phyloP scores from a whole-genome alignment of 1,284 basidiomycete genomes.

The Termitomyces sp. region DNA sequence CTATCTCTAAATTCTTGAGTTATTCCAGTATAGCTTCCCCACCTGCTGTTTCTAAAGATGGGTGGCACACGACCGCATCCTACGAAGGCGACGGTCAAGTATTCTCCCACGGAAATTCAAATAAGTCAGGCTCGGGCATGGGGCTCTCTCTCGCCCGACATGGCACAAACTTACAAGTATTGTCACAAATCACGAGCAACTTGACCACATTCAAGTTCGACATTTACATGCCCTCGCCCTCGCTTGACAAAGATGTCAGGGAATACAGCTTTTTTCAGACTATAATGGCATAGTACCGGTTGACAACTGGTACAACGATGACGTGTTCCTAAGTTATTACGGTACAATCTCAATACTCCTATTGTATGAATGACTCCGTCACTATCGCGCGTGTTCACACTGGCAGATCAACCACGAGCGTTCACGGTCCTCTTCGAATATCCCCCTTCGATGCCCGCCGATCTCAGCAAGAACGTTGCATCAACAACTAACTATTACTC shows the following conservation, averaged over 20 bases:
- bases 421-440: no score
- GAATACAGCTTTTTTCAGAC: not conserved
- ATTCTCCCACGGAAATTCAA: not conserved
- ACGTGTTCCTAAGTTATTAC: not conserved
- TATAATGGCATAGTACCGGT: not conserved
- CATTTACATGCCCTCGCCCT: not conserved
- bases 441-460: no score
- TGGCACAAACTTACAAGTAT: no score
- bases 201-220: no score
- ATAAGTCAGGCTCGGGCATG: no score
- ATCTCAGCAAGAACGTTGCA: no score
- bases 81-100: not conserved
- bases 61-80: not conserved
- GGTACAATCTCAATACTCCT: no score
- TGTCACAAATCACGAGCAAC: no score
- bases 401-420: not conserved
- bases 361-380: not conserved
- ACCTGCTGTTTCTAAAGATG: not conserved
- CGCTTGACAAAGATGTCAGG: not conserved
- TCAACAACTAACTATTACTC: not conserved
- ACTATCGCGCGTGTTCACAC: not conserved
- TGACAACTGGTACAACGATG: not conserved
- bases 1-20: not conserved
- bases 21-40: not conserved
- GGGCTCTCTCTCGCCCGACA: no score